Evolutionary conservation across 2,329 filamentous ascomycete genomes (phyloP), one percentile per base, ranked within the genome.

Genomic region (Fusarium ambrosium): DNA sequence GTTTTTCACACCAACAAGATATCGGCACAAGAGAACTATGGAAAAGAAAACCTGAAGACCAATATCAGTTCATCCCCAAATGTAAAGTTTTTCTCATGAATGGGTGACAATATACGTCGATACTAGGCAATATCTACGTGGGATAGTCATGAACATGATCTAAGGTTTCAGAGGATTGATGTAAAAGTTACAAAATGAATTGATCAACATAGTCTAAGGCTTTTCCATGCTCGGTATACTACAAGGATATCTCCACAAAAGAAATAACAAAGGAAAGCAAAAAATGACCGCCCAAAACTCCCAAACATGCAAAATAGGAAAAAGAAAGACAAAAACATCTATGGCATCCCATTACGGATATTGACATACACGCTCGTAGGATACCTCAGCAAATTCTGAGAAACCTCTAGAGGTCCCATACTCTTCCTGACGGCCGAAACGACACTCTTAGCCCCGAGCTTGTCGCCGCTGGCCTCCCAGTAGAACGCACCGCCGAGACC

Each of bases 401-500:
- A 83, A 53, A 79, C 76, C 27, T 92, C 90, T 13, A 92, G 80
- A 3, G 72, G 73, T 8, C 86, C 86, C 71, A 92, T 81, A 4
- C 77, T 80, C 43, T 82, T 82, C 4, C 87, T 86, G 71, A 89
- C 79, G 9, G 87, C 87, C 20, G 83, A 81, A 22, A 94, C 89
- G 72, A 97, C 83, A 77, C 92, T 95, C 22, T 77, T 72, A 1
- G 77, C 79, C 36, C 85, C 88, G 0, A 71, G 76, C 73, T 82
- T 85, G 78, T 97, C 94, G 14, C 90, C 92, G 74, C 90, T 93
- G 11, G 90, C 92, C 82, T 97, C 94, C 94, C 94, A 97, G 89
- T 93, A 97, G 86, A 97, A 94, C 0, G 90, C 92, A 14, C 94
- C 94, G 1, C 93, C 94, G 1, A 97, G 87, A 0, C 88, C 85